phyloP scores from a whole-genome alignment of 257 asterid species.

The Nicotiana sylvestris region DNA sequence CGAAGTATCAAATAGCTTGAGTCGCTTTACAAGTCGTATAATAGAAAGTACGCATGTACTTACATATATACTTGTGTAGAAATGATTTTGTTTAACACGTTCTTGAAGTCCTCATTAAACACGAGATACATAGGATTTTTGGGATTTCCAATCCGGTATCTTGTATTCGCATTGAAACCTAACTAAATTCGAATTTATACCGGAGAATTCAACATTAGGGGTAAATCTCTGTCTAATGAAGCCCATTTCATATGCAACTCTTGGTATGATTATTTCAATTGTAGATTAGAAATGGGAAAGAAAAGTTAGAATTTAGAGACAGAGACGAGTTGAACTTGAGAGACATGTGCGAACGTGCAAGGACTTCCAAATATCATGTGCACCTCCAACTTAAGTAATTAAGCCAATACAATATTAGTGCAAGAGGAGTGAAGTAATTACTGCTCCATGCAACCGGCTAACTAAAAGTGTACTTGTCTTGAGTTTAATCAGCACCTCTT shows the following conservation, averaged over 20 bases:
- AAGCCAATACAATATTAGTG: too few species aligned
- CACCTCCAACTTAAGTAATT: neutral
- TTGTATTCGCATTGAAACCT: rapidly evolving
- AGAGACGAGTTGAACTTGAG: neutral
- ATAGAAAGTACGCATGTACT: neutral
- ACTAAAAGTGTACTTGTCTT: neutral
- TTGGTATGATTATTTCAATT: neutral
- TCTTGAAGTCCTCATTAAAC: neutral
- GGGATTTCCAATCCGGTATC: rapidly evolving
- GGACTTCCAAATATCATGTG: neutral
- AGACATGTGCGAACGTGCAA: neutral
- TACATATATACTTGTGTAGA: neutral
- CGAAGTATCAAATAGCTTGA: neutral
- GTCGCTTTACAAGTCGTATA: neutral
- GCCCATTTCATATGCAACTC: too few species aligned
- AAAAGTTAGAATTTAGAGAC: neutral
- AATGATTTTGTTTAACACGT: neutral
- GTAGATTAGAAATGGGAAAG: neutral
- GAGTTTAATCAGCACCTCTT: neutral
- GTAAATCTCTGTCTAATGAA: too few species aligned
- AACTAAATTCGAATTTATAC: too few species aligned
- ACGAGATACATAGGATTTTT: neutral
- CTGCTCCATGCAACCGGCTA: neutral
- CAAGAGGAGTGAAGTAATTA: neutral
- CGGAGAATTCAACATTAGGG: too few species aligned